A percentile compares a stretch with the other conserved stretches of the same genome.
Conservation (phyloP, 768 basidiomycete species). For the Coprinopsis marcescibilis region DNA sequence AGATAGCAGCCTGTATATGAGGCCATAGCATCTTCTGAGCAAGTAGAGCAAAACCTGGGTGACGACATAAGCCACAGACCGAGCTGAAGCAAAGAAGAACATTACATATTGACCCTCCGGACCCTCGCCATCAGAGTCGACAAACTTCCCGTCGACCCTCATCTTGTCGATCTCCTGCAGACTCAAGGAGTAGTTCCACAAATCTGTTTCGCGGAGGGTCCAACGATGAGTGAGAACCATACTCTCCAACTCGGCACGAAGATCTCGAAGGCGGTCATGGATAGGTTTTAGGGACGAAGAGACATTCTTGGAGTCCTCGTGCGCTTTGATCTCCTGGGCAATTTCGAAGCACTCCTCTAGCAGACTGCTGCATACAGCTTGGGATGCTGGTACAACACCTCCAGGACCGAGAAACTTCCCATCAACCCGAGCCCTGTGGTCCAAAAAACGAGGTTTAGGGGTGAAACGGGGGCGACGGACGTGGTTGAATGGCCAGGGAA, state of each 20-base stretch:
- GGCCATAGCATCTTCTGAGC: slow-evolving; percentile 89
- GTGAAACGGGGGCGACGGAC: slow-evolving; percentile 1
- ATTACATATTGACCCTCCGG: slow-evolving; percentile 93
- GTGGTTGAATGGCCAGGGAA: neutral
- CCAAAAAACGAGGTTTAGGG: neutral
- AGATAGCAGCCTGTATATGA: slow-evolving; percentile 89
- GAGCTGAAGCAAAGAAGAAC: slow-evolving; percentile 7
- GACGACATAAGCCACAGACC: neutral
- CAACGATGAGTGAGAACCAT: slow-evolving; percentile 94
- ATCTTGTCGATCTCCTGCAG: slow-evolving; percentile 96
- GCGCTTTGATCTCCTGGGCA: slow-evolving; percentile 88
- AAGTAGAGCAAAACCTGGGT: slow-evolving; percentile 88
- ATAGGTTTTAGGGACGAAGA: slow-evolving; percentile 84
- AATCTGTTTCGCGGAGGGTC: slow-evolving; percentile 91
- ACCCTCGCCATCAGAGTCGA: slow-evolving; percentile 87
- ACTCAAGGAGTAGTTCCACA: slow-evolving; percentile 90
- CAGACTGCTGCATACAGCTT: slow-evolving; percentile 86
- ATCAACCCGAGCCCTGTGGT: slow-evolving; percentile 78
- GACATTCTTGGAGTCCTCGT: slow-evolving; percentile 86
- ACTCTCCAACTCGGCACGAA: slow-evolving; percentile 84
- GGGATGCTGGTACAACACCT: slow-evolving; percentile 84
- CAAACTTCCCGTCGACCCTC: slow-evolving; percentile 95
- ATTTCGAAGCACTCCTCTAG: slow-evolving; percentile 98
- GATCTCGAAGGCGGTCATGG: slow-evolving; percentile 83
- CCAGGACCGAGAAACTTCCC: slow-evolving; percentile 93